These are phyloP conservation scores for Asterophora parasitica DNA, from an alignment of 768 basidiomycete species.

Conservation along the genomic window DNA sequence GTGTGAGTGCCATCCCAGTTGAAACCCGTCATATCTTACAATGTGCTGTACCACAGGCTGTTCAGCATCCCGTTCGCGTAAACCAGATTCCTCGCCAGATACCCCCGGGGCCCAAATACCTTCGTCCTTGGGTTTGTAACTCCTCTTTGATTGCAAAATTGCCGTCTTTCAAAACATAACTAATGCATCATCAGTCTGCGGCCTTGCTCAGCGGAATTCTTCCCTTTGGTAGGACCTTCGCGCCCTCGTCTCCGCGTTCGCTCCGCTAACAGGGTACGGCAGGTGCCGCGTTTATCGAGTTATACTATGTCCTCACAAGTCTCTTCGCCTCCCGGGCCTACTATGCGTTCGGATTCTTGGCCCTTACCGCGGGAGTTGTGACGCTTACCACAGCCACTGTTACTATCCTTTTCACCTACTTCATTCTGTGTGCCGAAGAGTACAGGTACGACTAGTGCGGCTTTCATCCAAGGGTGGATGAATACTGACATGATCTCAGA, in stretches of 20 bases:
- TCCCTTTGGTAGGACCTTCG: slow-evolving; percentile 69
- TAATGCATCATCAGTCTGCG: slow-evolving; percentile 41
- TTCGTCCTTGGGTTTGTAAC: slow-evolving; percentile 65
- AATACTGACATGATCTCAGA: slow-evolving; percentile 30
- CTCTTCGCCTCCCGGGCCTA: slow-evolving; percentile 90
- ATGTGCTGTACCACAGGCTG: slow-evolving; percentile 38
- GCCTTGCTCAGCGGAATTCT: slow-evolving; percentile 85
- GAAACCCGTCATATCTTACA: not conserved
- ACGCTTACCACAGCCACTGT: slow-evolving; percentile 87
- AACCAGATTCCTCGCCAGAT: slow-evolving; percentile 97
- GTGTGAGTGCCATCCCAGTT: slow-evolving; percentile 43
- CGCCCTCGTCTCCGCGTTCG: not conserved
- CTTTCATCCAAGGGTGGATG: not conserved
- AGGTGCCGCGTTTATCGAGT: slow-evolving; percentile 94
- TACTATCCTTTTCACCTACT: slow-evolving; percentile 85
- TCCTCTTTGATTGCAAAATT: slow-evolving; percentile 10
- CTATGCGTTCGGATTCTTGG: slow-evolving; percentile 95
- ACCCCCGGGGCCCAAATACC: slow-evolving; percentile 80
- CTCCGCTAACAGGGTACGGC: slow-evolving; percentile 4
- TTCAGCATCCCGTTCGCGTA: slow-evolving; percentile 82
- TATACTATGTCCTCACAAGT: slow-evolving; percentile 88
- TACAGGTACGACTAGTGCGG: slow-evolving; percentile 55
- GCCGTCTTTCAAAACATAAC: not conserved
- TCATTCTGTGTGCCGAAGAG: slow-evolving; percentile 90
- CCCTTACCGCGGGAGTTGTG: slow-evolving; percentile 80